Conservation (phyloP, 2,329 filamentous ascomycete genomes). For the Monosporascus sp. region DNA sequence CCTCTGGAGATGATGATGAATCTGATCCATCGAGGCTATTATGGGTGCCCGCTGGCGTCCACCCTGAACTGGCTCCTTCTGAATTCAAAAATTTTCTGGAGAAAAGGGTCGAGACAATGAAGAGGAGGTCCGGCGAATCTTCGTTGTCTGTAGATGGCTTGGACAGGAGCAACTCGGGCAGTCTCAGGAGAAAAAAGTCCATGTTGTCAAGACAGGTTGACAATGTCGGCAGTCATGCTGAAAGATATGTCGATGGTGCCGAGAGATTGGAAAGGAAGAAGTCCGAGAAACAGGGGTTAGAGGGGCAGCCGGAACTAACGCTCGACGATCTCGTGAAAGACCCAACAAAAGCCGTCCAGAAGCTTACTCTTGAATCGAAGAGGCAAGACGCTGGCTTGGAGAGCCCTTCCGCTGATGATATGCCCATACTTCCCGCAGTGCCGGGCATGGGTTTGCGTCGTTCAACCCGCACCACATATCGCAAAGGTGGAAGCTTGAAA, state of each 20-base stretch:
- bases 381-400: slow-evolving; percentile 38
- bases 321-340: slow-evolving; percentile 81
- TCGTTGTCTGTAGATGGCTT: slow-evolving; percentile 54
- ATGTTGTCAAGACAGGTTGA: slow-evolving; percentile 93
- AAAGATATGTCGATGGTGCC: slow-evolving; percentile 76
- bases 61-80: slow-evolving; percentile 89
- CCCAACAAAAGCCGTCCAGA: slow-evolving; percentile 64
- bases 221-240: slow-evolving; percentile 53
- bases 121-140: slow-evolving; percentile 72
- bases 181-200: slow-evolving; percentile 82
- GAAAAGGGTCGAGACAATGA: slow-evolving; percentile 84
- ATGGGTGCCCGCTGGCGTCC: slow-evolving; percentile 92
- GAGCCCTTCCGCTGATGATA: slow-evolving; percentile 55
- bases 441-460: slow-evolving; percentile 76
- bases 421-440: slow-evolving; percentile 77
- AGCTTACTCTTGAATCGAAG: slow-evolving; percentile 56
- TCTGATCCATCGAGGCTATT: slow-evolving; percentile 84
- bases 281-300: slow-evolving; percentile 46
- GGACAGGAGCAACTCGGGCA: slow-evolving; percentile 51
- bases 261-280: slow-evolving; percentile 71
- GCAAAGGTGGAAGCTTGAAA: slow-evolving; percentile 78
- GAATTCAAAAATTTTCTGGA: slow-evolving; percentile 97
- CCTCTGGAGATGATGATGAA: slow-evolving; percentile 70
- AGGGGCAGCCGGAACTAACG: slow-evolving; percentile 56
- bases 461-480: slow-evolving; percentile 87